Evolutionary conservation across 441 rosid genomes (phyloP).

Genomic region (Isatis lusitanica): DNA sequence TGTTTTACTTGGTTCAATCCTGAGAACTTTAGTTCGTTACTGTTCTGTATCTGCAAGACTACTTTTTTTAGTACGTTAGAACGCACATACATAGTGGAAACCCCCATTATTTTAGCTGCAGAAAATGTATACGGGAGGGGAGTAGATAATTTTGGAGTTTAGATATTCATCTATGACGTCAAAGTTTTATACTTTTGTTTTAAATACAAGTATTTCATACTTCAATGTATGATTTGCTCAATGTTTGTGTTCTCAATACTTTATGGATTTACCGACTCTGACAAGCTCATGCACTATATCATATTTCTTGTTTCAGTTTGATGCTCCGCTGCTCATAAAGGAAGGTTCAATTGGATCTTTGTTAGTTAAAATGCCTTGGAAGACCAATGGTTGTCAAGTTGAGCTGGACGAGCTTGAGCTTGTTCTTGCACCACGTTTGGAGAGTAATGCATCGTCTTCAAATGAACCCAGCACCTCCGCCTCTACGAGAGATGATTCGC

Average conservation of each 20-base stretch:
- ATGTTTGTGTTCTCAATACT: slow-evolving; percentile 3
- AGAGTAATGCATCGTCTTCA: slow-evolving; percentile 30
- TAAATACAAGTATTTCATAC: background rate
- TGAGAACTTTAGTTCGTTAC: background rate
- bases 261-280: background rate
- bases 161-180: background rate
- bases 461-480: slow-evolving; percentile 40
- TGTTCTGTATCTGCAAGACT: background rate
- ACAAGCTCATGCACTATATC: background rate
- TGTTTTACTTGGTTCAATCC: background rate
- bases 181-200: background rate
- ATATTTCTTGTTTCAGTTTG: slow-evolving; percentile 49
- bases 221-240: background rate
- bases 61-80: background rate
- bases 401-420: slow-evolving; percentile 94
- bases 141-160: background rate
- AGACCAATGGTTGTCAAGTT: slow-evolving; percentile 76
- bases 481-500: slow-evolving; percentile 39
- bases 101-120: background rate
- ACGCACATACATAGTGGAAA: background rate
- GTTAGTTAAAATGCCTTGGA: slow-evolving; percentile 86
- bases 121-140: background rate
- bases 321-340: slow-evolving; percentile 66
- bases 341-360: slow-evolving; percentile 97
- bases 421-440: slow-evolving; percentile 60